Evolutionary conservation across 495 filamentous ascomycete species (phyloP).

Genomic region (Penicillium tannophilum): DNA sequence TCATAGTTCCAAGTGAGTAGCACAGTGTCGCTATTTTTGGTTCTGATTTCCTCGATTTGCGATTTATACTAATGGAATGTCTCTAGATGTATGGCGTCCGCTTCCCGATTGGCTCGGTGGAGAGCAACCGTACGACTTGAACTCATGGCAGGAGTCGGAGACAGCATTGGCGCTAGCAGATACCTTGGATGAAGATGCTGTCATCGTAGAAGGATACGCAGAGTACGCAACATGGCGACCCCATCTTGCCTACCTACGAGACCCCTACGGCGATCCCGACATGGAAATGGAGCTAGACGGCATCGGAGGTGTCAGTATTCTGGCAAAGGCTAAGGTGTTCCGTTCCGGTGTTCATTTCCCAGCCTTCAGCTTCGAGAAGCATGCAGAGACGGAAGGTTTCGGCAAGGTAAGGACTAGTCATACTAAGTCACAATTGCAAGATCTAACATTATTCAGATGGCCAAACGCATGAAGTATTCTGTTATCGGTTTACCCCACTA

Average conservation of each 20-base stretch:
- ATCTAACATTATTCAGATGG: conserved; percentile 71
- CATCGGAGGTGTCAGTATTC: conserved; percentile 94
- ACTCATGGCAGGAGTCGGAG: conserved; percentile 99
- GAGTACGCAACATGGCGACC: conserved; percentile 99
- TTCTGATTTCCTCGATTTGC: not conserved
- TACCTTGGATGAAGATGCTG: conserved; percentile 95
- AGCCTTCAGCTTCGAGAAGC: conserved; percentile 97
- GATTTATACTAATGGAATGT: conserved; percentile 3
- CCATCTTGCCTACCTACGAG: conserved; percentile 94
- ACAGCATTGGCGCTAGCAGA: conserved; percentile 93
- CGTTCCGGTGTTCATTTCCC: conserved; percentile 95
- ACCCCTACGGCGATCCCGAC: conserved; percentile 96
- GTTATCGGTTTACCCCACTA: conserved; percentile 98
- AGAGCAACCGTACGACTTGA: conserved; percentile 98
- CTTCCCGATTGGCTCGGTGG: conserved; percentile 98
- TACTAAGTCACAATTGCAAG: not conserved
- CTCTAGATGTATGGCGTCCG: conserved; percentile 93
- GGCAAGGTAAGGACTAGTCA: conserved; percentile 72
- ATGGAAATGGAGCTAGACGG: conserved; percentile 99
- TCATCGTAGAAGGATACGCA: conserved; percentile 98
- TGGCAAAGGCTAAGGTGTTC: conserved; percentile 95
- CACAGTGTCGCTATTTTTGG: not conserved
- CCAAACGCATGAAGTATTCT: conserved; percentile 90
- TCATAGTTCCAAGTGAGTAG: conserved; percentile 96
- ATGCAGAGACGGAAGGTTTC: conserved; percentile 98